phyloP scores from a whole-genome alignment of 768 basidiomycete species.

The Chalciporus pseudorubinellus region DNA sequence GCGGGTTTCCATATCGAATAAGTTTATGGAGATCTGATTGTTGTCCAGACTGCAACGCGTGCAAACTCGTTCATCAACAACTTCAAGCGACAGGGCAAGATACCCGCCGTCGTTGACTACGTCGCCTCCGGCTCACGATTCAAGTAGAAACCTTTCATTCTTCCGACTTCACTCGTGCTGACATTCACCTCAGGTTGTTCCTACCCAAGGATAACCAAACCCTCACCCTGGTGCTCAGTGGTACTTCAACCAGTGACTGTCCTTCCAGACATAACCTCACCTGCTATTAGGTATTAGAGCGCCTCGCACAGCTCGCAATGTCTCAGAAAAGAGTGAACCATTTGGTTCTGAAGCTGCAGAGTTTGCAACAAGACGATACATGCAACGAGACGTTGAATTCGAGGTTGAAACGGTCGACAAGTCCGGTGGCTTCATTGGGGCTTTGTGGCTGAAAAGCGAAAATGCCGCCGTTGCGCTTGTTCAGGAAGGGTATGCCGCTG shows the following conservation, averaged over 20 bases:
- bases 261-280: constrained; percentile 5
- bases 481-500: constrained; percentile 82
- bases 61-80: constrained; percentile 86
- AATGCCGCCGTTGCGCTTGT: constrained; percentile 85
- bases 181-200: constrained; percentile 53
- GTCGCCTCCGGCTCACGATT: constrained; percentile 93
- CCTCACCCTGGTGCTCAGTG: constrained; percentile 87
- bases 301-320: constrained; percentile 78
- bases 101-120: constrained; percentile 87
- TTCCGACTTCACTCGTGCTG: background rate
- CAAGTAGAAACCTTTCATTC: constrained; percentile 54
- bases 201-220: constrained; percentile 92
- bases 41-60: constrained; percentile 57
- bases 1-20: constrained; percentile 35
- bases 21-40: background rate
- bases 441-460: constrained; percentile 78
- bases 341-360: constrained; percentile 81
- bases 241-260: constrained; percentile 33
- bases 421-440: constrained; percentile 92
- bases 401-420: constrained; percentile 90
- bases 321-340: constrained; percentile 85
- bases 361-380: constrained; percentile 73
- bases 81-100: constrained; percentile 85
- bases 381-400: constrained; percentile 96
- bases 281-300: constrained; percentile 74